Evolutionary conservation across 2,329 filamentous ascomycete species (phyloP).

Genomic region (Amphichorda felina): DNA sequence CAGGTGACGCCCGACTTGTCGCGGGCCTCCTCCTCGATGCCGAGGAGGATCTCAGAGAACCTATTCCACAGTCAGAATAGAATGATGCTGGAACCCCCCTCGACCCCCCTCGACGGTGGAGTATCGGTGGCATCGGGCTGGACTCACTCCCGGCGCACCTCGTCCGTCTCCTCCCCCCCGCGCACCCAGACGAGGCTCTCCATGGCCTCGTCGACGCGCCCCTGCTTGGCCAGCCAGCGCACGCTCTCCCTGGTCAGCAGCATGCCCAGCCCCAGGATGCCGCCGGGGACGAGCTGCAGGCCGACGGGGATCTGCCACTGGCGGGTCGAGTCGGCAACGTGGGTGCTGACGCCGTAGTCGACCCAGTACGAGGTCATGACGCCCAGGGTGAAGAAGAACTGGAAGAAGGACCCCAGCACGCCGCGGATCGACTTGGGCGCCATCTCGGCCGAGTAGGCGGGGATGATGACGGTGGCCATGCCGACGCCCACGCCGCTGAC

Average conservation of each 20-base stretch:
- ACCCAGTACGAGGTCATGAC: constrained; percentile 30
- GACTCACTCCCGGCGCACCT: constrained; percentile 21
- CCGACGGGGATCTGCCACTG: constrained; percentile 40
- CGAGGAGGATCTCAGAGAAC: constrained; percentile 28
- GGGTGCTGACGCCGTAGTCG: constrained; percentile 30
- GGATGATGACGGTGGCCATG: constrained; percentile 28
- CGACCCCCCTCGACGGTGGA: neutral
- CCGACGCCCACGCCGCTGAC: constrained; percentile 23
- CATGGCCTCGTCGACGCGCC: constrained; percentile 30
- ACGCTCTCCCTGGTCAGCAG: constrained; percentile 33
- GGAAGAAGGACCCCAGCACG: constrained; percentile 28
- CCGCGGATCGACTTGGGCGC: constrained; percentile 32
- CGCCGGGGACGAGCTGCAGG: constrained; percentile 34
- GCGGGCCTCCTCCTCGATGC: constrained; percentile 32
- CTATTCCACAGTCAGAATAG: constrained; percentile 7
- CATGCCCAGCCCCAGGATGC: constrained; percentile 33
- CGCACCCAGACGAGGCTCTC: constrained; percentile 38
- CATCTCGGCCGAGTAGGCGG: constrained; percentile 32
- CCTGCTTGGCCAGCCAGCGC: constrained; percentile 33
- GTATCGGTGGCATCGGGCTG: too few species aligned
- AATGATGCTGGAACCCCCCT: neutral
- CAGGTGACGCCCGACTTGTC: constrained; percentile 30
- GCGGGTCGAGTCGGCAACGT: constrained; percentile 21
- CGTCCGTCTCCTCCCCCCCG: constrained; percentile 26
- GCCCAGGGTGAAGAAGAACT: constrained; percentile 30